Percentiles rank a stretch among this genome's conserved stretches.
Evolutionary conservation across 2,329 filamentous ascomycete species (phyloP).

Genomic region (Colletotrichum zoysiae): DNA sequence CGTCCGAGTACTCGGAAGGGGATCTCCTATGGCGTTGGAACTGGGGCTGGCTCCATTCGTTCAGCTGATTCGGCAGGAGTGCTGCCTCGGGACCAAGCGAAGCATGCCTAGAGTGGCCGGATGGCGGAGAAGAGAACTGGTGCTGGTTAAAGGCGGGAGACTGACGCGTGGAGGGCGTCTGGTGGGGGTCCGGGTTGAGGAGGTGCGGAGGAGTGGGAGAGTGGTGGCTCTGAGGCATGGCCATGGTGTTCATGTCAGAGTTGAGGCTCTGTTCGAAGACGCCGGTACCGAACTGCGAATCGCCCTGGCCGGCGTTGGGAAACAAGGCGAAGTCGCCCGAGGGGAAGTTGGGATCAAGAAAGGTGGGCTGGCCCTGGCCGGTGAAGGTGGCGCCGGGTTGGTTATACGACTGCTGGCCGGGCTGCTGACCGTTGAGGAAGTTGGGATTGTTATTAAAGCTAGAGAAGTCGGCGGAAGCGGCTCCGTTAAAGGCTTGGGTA

Average conservation of each 20-base stretch:
- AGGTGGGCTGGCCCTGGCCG: conserved; percentile 57
- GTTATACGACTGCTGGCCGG: conserved; percentile 55
- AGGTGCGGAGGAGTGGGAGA: conserved; percentile 69
- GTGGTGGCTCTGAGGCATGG: conserved; percentile 67
- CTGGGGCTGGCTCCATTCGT: conserved; percentile 67
- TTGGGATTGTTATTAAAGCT: conserved; percentile 61
- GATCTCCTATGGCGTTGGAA: conserved; percentile 88
- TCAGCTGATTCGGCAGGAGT: conserved; percentile 64
- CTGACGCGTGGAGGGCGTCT: conserved; percentile 64
- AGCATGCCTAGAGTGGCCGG: conserved; percentile 65
- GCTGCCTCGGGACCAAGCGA: conserved; percentile 71
- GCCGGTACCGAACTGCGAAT: conserved; percentile 71
- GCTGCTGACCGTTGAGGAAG: conserved; percentile 64
- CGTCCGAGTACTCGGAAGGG: conserved; percentile 92
- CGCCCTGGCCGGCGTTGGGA: conserved; percentile 58
- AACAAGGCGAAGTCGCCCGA: conserved; percentile 75
- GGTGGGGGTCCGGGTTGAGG: conserved; percentile 61
- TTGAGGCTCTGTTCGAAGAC: conserved; percentile 67
- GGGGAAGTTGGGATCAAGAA: conserved; percentile 64
- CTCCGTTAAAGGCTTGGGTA: conserved; percentile 55
- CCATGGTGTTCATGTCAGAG: conserved; percentile 66
- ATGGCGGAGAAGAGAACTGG: conserved; percentile 65
- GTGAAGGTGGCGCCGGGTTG: conserved; percentile 56
- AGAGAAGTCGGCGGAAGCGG: conserved; percentile 59
- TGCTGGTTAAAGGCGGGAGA: conserved; percentile 70